Conservation (phyloP, 352 stramenopile species). For the Pythium utonaiense region DNA sequence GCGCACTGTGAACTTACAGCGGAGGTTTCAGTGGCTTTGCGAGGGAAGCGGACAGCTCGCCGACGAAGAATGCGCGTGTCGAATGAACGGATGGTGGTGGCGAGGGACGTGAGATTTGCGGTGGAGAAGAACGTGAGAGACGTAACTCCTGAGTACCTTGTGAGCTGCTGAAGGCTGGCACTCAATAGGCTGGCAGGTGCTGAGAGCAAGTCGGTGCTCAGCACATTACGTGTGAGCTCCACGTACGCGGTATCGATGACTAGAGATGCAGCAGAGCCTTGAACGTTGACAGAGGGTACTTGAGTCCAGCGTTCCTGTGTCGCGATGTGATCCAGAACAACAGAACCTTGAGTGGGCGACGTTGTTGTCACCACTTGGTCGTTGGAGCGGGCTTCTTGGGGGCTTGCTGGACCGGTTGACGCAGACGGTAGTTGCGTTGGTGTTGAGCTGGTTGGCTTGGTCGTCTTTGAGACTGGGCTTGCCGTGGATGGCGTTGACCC, state of each 20-base stretch:
- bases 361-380: neutral
- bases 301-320: constrained; percentile 18
- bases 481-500: neutral
- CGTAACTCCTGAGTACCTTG: constrained; percentile 16
- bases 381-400: neutral
- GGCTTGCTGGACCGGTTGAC: neutral
- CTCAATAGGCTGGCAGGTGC: neutral
- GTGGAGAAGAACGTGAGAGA: constrained; percentile 25
- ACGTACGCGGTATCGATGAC: constrained; percentile 18
- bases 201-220: constrained; percentile 23
- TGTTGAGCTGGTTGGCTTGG: neutral
- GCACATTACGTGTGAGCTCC: constrained; percentile 22
- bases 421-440: neutral
- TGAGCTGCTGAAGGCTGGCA: constrained; percentile 1
- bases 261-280: constrained; percentile 3
- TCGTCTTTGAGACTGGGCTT: neutral
- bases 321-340: constrained; percentile 17
- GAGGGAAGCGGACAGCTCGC: constrained; percentile 4
- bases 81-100: neutral
- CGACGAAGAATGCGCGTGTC: constrained; percentile 9
- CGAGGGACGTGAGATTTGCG: constrained; percentile 6
- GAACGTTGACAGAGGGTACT: constrained; percentile 9
- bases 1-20: neutral
- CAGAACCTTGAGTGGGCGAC: neutral
- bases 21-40: neutral